Evolutionary conservation across 441 rosid genomes (phyloP).

Genomic region (Syzygium syzygioides): DNA sequence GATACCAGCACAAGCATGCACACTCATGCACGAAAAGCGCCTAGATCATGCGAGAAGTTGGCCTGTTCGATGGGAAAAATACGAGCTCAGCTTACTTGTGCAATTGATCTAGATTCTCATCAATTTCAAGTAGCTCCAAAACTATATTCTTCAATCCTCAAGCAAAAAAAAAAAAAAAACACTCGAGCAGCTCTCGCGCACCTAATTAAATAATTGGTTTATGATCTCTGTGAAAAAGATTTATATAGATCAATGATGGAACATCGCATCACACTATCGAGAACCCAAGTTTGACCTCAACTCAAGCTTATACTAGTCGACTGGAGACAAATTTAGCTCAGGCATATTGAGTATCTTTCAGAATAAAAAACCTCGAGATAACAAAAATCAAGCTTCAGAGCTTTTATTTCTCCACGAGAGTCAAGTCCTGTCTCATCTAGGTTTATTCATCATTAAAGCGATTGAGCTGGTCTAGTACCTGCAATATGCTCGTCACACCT

Average conservation of each 20-base stretch:
- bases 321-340: neutral
- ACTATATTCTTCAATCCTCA: neutral
- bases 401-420: neutral
- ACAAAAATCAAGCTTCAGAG: too few relatives aligned
- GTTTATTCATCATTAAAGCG: neutral
- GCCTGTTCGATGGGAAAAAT: neutral
- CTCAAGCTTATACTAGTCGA: neutral
- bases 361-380: too few relatives aligned
- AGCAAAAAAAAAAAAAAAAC: neutral
- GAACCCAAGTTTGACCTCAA: neutral
- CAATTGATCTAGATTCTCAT: neutral
- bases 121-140: neutral
- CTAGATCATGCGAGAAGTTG: neutral
- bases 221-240: neutral
- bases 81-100: neutral
- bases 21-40: neutral
- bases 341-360: neutral
- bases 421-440: neutral
- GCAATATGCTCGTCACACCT: slow-evolving; percentile 8
- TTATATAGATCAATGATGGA: neutral
- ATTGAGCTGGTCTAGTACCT: neutral
- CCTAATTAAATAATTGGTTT: neutral
- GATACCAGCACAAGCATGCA: neutral
- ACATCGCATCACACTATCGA: neutral
- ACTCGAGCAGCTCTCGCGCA: neutral